These are phyloP conservation scores for Microdochium bolleyi DNA, from an alignment of 2,329 filamentous ascomycete genomes.

Conservation along the genomic window DNA sequence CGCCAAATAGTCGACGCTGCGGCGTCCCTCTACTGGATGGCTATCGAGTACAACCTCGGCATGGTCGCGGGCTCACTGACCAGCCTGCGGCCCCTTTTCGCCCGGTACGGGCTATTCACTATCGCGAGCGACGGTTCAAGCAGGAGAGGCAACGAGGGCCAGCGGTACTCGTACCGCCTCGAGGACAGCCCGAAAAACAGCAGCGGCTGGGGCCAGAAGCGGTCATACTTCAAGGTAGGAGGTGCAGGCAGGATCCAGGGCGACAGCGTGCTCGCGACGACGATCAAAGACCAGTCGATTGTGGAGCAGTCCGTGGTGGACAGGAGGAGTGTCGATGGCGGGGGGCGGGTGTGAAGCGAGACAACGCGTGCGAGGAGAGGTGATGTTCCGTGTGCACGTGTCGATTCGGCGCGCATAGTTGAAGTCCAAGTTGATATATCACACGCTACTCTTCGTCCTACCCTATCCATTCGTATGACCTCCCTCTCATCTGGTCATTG, in stretches of 20 bases:
- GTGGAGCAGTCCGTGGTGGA: neutral
- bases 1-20: slow-evolving; percentile 2
- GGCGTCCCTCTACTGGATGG: slow-evolving; percentile 7
- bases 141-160: neutral
- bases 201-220: neutral
- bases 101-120: slow-evolving; percentile 1
- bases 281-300: neutral
- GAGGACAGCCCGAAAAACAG: neutral
- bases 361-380: no score
- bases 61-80: slow-evolving; percentile 6
- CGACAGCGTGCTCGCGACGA: neutral
- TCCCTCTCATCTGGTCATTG: no score
- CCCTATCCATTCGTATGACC: no score
- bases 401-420: no score
- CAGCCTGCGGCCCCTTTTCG: slow-evolving; percentile 3
- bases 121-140: neutral
- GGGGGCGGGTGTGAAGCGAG: no score
- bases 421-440: no score
- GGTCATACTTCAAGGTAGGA: no score
- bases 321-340: no score
- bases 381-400: no score
- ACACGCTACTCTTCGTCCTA: no score
- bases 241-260: neutral
- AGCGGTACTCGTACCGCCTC: neutral
- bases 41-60: slow-evolving; percentile 7